These are phyloP conservation scores for Diversispora eburnea DNA, from an alignment of 192 early-diverging fungal species.

Conservation along the genomic window DNA sequence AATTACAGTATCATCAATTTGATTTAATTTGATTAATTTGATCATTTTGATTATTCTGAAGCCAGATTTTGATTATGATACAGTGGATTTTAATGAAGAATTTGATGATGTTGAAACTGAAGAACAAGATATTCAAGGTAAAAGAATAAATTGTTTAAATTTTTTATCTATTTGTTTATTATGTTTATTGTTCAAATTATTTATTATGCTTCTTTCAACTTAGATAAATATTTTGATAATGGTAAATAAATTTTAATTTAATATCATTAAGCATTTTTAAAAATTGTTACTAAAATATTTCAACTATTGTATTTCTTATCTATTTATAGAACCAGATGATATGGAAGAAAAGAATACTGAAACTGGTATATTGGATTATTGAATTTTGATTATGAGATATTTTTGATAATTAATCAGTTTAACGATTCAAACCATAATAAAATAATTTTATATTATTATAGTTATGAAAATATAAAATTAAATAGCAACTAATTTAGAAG, in stretches of 20 bases:
- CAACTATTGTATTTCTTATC: background rate
- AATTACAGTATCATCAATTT: no score
- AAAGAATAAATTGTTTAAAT: background rate
- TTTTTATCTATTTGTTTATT: background rate
- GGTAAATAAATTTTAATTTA: background rate
- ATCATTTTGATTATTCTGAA: background rate
- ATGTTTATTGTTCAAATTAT: background rate
- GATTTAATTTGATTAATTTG: background rate
- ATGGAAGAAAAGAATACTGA: background rate
- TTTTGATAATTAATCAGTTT: no score
- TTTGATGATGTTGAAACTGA: slow-evolving; percentile 40
- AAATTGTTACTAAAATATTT: background rate
- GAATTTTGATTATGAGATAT: background rate
- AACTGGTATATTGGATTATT: slow-evolving; percentile 10
- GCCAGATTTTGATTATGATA: slow-evolving; percentile 39
- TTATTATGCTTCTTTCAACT: background rate
- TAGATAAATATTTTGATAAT: slow-evolving; percentile 27
- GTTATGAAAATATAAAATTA: no score
- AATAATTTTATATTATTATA: no score
- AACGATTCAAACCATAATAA: no score
- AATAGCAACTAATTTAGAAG: no score
- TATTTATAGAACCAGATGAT: background rate
- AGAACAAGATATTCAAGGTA: slow-evolving; percentile 37
- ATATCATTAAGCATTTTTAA: background rate
- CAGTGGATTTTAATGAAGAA: slow-evolving; percentile 40